Evolutionary conservation across 495 filamentous ascomycete species (phyloP).

Genomic region (Niebla homalea): DNA sequence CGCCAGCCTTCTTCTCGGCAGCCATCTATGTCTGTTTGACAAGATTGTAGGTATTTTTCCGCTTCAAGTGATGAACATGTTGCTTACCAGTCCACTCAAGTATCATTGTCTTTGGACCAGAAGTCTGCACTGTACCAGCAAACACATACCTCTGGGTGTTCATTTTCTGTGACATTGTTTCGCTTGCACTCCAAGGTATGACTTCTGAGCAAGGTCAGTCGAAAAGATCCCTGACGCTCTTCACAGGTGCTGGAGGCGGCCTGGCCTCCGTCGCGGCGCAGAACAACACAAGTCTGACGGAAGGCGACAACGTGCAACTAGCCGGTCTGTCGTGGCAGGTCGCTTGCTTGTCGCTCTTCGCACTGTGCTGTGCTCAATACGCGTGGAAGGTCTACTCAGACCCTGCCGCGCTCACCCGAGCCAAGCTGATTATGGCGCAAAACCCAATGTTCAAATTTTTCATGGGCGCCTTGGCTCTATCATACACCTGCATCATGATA

Average conservation of each 20-base stretch:
- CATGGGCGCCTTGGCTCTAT: slow-evolving; percentile 20
- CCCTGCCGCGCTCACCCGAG: slow-evolving; percentile 2
- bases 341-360: slow-evolving; percentile 44
- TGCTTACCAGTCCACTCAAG: slow-evolving; percentile 48
- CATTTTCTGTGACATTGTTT: slow-evolving; percentile 50
- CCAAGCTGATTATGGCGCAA: slow-evolving; percentile 13
- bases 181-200: slow-evolving; percentile 46
- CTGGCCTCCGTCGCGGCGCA: slow-evolving; percentile 40
- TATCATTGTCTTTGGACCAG: slow-evolving; percentile 36
- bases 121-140: slow-evolving; percentile 40
- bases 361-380: slow-evolving; percentile 36
- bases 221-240: no score
- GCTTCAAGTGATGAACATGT: slow-evolving; percentile 19
- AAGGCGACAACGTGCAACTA: slow-evolving; percentile 52
- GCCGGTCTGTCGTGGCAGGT: slow-evolving; percentile 58
- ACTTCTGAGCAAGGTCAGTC: no score
- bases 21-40: slow-evolving; percentile 49
- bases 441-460: slow-evolving; percentile 22
- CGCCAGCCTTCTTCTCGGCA: slow-evolving; percentile 49
- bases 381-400: slow-evolving; percentile 9
- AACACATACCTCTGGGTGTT: slow-evolving; percentile 50
- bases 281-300: slow-evolving; percentile 18
- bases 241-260: slow-evolving; percentile 42
- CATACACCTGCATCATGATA: slow-evolving; percentile 22
- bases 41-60: background rate